Evolutionary conservation across 345 rosid genomes (phyloP).

Genomic region (Salix dunnii): DNA sequence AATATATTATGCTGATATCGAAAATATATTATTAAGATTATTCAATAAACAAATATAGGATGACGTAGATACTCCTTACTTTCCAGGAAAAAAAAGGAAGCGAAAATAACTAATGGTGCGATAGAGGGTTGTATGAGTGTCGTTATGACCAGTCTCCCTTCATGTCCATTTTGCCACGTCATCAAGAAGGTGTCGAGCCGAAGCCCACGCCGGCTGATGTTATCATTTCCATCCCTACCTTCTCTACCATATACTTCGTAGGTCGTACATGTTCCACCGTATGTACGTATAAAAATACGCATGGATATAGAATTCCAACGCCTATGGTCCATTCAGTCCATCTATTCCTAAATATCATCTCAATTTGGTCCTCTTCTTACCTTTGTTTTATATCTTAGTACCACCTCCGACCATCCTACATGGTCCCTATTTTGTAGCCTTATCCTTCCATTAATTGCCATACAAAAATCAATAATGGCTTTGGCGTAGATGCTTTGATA

Average conservation of each 20-base stretch:
- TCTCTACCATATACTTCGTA: not conserved
- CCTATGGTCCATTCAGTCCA: not conserved
- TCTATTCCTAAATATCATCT: not conserved
- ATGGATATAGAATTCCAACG: not conserved
- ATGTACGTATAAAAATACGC: not conserved
- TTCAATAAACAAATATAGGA: too few relatives aligned
- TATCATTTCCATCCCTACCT: not conserved
- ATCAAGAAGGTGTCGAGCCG: conserved; percentile 22
- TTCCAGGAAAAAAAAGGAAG: too few relatives aligned
- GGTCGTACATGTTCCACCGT: not conserved
- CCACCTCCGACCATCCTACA: not conserved
- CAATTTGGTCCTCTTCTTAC: not conserved
- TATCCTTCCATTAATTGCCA: too few relatives aligned
- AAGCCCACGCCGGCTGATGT: conserved; percentile 12
- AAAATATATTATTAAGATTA: too few relatives aligned
- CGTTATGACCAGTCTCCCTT: too few relatives aligned
- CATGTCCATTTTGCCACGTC: conserved; percentile 8
- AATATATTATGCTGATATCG: too few relatives aligned
- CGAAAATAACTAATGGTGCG: too few relatives aligned
- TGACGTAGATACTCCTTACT: too few relatives aligned
- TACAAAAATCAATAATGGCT: too few relatives aligned
- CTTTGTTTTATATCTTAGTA: not conserved
- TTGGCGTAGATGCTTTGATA: too few relatives aligned
- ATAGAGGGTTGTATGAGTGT: too few relatives aligned
- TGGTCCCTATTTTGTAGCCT: not conserved